These are phyloP conservation scores for Arachis stenosperma DNA, from an alignment of 306 rosid species.

Conservation along the genomic window DNA sequence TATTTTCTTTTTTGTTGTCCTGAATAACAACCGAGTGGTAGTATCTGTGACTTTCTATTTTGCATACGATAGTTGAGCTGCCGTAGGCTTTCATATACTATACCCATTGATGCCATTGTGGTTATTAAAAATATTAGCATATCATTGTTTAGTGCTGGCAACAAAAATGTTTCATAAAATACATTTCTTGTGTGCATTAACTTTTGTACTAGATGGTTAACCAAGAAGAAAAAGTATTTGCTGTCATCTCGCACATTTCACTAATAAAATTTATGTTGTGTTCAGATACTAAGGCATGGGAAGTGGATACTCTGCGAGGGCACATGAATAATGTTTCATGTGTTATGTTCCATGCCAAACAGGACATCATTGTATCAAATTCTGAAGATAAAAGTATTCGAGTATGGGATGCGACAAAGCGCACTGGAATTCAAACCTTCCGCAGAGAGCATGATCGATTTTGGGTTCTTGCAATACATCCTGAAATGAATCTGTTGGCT, in stretches of 20 bases:
- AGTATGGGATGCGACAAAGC: constrained; percentile 94
- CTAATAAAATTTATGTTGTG: constrained; percentile 34
- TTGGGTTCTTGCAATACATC: constrained; percentile 96
- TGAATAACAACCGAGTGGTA: constrained; percentile 26
- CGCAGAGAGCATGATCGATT: constrained; percentile 96
- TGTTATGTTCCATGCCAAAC: constrained; percentile 96
- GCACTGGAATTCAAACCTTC: constrained; percentile 94
- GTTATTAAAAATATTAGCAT: constrained; percentile 4
- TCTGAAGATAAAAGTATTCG: constrained; percentile 98
- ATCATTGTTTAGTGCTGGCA: constrained; percentile 27
- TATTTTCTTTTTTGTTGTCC: constrained; percentile 27
- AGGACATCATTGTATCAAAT: constrained; percentile 92
- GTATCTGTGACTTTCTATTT: constrained; percentile 19
- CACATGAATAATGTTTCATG: constrained; percentile 98
- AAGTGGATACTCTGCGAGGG: constrained; percentile 96
- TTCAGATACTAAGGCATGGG: constrained; percentile 98
- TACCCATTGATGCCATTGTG: constrained; percentile 3
- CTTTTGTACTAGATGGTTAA: constrained; percentile 12
- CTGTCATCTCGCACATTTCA: constrained; percentile 11
- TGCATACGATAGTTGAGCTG: constrained; percentile 7
- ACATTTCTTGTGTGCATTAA: constrained; percentile 29
- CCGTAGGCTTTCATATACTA: background rate
- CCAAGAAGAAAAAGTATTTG: constrained; percentile 8
- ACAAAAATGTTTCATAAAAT: constrained; percentile 4
- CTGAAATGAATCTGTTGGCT: constrained; percentile 96